Conservation (phyloP, 495 filamentous ascomycete species). For the Penicillium steckii region DNA sequence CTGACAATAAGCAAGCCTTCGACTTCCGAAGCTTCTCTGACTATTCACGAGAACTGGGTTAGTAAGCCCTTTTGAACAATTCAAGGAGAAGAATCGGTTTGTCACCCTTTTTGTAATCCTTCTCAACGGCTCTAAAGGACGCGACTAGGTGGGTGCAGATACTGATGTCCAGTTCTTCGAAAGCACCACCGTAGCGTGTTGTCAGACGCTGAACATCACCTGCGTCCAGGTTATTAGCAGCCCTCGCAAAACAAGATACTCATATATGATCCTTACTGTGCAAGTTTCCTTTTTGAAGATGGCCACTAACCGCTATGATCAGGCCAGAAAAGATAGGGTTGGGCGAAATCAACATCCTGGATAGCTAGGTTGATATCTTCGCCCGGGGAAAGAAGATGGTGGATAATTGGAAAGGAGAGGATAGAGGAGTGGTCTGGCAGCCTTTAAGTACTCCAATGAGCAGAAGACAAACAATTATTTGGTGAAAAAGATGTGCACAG, state of each 20-base stretch:
- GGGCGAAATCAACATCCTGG: background rate
- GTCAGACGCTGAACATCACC: background rate
- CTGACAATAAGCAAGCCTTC: conserved; percentile 3
- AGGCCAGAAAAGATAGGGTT: no score
- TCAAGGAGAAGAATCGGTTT: background rate
- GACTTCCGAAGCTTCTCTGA: background rate
- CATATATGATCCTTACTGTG: background rate
- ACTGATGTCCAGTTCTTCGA: background rate
- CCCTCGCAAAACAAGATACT: background rate
- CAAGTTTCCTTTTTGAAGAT: background rate
- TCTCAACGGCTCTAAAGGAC: background rate
- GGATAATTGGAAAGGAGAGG: no score
- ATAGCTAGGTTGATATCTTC: background rate
- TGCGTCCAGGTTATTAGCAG: background rate
- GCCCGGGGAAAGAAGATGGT: background rate
- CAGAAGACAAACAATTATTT: no score
- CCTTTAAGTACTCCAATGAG: no score
- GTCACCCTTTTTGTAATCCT: background rate
- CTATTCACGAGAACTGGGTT: background rate
- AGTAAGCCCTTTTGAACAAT: background rate
- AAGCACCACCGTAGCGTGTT: background rate
- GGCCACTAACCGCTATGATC: background rate
- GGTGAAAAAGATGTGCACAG: no score
- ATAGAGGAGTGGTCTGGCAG: no score
- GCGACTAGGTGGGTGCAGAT: background rate